Evolutionary conservation across 495 filamentous ascomycete species (phyloP), one percentile per base, ranked within the genome.

Genomic region (Trichoderma erinaceum): DNA sequence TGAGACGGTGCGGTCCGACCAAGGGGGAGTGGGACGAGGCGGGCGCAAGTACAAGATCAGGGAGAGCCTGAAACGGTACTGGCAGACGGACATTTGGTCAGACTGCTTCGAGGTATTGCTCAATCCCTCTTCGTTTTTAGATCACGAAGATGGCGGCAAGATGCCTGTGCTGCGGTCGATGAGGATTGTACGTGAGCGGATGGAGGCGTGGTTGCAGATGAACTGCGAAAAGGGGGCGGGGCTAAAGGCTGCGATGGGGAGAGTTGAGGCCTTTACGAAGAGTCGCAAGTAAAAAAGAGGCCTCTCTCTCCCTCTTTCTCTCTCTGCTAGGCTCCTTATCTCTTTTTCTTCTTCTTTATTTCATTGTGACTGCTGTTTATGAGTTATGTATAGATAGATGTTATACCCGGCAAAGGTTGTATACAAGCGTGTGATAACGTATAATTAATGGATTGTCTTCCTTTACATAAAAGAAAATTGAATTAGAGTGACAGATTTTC

Each of bases 1-100:
- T 69, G 92, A 98, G 73, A 95, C 92, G 18, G 78, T 86, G 13
- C 81, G 82, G 2, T 83, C 83, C 5, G 83, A 84, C 16, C 74
- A 71, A 5, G 82, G 80, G 10, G 76, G 81, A 0, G 78, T 79
- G 15, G 80, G 78, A 63, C 74, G 75, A n/a, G 81, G 78, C 0
- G 82, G 80, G 16, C 85, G 84, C 23, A 85, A 86, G 75, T 88
- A 84, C 69, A 83, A 82, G 46, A 87, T 97, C 66, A 84, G 86
- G 41, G 92, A 96, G 76, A 82, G 80, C 1, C 75, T 97, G 67
- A 98, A 98, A 78, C 76, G 95, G 27, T 97, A 97, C 75, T 98
- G 95, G 95, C 92, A 97, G 80, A 88, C 86, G 65, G 92, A 96
- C 66, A 84, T 99, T 65, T 98, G 96, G 95, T 78, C 67, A 1